Evolutionary conservation across 2,329 filamentous ascomycete species (phyloP).

Genomic region (Phoma sp.): DNA sequence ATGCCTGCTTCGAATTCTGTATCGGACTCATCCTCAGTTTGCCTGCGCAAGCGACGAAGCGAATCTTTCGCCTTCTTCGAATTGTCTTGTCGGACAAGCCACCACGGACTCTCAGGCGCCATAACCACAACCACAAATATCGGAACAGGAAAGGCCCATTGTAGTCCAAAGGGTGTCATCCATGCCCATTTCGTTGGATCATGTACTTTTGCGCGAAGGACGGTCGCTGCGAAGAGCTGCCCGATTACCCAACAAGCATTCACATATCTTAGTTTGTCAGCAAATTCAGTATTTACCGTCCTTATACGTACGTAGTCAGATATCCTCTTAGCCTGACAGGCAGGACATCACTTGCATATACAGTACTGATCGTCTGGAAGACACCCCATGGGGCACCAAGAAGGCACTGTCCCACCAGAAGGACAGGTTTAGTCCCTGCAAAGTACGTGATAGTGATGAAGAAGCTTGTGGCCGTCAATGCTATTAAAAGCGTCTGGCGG

Average conservation of each 20-base stretch:
- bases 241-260: conserved; percentile 49
- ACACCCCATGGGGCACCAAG: conserved; percentile 49
- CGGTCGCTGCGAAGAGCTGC: conserved; percentile 71
- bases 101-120: conserved; percentile 73
- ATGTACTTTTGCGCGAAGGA: conserved; percentile 68
- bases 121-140: conserved; percentile 67
- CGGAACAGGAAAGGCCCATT: conserved; percentile 60
- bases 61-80: conserved; percentile 64
- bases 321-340: conserved; percentile 67
- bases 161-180: conserved; percentile 67
- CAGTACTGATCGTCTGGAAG: conserved; percentile 49
- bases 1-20: conserved; percentile 8
- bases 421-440: conserved; percentile 14
- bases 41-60: conserved; percentile 18
- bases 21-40: conserved; percentile 14
- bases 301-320: conserved; percentile 57
- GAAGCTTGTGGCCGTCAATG: conserved; percentile 11
- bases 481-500: conserved; percentile 20
- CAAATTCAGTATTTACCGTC: neutral
- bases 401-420: conserved; percentile 24
- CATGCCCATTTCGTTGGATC: conserved; percentile 66
- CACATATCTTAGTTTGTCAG: conserved; percentile 31
- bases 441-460: conserved; percentile 26
- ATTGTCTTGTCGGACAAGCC: conserved; percentile 69
- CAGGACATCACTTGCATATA: conserved; percentile 63